Conservation (phyloP, 2,329 filamentous ascomycete genomes). For the Penicillium sp. region DNA sequence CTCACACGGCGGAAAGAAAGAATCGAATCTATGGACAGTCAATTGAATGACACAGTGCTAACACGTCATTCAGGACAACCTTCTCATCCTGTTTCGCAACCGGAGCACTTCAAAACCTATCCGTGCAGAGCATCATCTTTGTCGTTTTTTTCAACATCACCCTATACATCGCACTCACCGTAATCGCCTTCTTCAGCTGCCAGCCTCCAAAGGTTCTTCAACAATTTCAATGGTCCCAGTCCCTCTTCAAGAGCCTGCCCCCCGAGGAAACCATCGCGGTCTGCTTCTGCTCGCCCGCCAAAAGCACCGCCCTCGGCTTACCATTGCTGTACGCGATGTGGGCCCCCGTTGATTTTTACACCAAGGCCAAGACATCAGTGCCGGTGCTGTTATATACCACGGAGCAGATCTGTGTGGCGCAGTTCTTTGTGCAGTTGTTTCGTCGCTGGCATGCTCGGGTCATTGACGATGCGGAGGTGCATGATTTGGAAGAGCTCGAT, state of each 20-base stretch:
- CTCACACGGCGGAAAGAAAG: not conserved
- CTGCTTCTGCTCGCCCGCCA: conserved; percentile 67
- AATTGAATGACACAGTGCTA: not conserved
- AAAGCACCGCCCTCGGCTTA: conserved; percentile 65
- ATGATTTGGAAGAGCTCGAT: conserved; percentile 14
- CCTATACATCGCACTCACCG: conserved; percentile 59
- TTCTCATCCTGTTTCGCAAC: conserved; percentile 53
- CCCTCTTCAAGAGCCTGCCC: conserved; percentile 38
- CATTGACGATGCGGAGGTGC: conserved; percentile 13
- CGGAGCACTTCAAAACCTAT: conserved; percentile 54
- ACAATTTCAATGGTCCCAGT: conserved; percentile 13
- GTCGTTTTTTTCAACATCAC: conserved; percentile 62
- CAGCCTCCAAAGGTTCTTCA: conserved; percentile 28
- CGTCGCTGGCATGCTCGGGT: conserved; percentile 25
- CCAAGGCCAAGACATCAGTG: conserved; percentile 35
- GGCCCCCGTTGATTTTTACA: conserved; percentile 27
- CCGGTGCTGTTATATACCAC: conserved; percentile 37
- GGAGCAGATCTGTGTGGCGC: conserved; percentile 36
- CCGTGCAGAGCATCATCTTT: conserved; percentile 58
- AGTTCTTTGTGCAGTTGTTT: conserved; percentile 36
- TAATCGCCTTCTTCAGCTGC: conserved; percentile 48
- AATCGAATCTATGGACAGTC: not conserved
- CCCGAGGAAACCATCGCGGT: conserved; percentile 62
- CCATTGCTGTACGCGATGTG: conserved; percentile 64
- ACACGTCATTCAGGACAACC: conserved; percentile 22